Evolutionary conservation across 2,329 filamentous ascomycete genomes (phyloP).

Genomic region (Blumeriella jaapii): DNA sequence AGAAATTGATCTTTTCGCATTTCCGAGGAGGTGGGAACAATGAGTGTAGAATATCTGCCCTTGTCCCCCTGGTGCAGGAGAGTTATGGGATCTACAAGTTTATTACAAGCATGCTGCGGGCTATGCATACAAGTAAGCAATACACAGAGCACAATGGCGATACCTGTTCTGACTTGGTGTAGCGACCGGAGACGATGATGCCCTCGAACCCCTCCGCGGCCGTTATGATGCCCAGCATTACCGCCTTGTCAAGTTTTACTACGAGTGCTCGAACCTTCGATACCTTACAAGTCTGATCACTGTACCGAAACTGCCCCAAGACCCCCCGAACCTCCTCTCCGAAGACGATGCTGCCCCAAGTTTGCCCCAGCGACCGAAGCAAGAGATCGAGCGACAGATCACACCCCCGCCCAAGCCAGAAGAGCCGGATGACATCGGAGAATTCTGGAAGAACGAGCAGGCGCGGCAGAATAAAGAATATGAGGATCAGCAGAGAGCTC

Average conservation of each 20-base stretch:
- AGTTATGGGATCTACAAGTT: conserved; percentile 99
- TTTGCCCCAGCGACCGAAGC: conserved; percentile 69
- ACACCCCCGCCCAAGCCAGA: conserved; percentile 60
- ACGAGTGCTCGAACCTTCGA: conserved; percentile 94
- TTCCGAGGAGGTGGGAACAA: conserved; percentile 88
- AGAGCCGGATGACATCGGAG: conserved; percentile 88
- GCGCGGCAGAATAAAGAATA: conserved; percentile 88
- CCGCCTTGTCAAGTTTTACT: conserved; percentile 94
- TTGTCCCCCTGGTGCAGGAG: conserved; percentile 90
- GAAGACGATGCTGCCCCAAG: conserved; percentile 79
- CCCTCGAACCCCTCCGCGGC: conserved; percentile 73
- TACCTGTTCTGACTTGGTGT: conserved; percentile 11
- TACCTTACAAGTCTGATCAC: conserved; percentile 95
- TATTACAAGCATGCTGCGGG: conserved; percentile 96
- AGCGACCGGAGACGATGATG: conserved; percentile 89
- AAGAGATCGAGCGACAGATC: conserved; percentile 56
- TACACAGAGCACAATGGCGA: too few species aligned
- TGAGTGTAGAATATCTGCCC: conserved; percentile 87
- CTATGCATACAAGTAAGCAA: conserved; percentile 81
- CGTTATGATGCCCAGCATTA: conserved; percentile 95
- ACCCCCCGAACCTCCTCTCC: conserved; percentile 77
- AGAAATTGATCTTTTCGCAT: conserved; percentile 96
- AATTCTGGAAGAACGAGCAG: conserved; percentile 95
- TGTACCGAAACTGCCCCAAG: conserved; percentile 88
- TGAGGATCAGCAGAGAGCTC: conserved; percentile 79